Percentiles rank a stretch among this genome's conserved stretches.
phyloP scores from a whole-genome alignment of 2,329 filamentous ascomycete genomes.

The Aurifilum marmelostoma region DNA sequence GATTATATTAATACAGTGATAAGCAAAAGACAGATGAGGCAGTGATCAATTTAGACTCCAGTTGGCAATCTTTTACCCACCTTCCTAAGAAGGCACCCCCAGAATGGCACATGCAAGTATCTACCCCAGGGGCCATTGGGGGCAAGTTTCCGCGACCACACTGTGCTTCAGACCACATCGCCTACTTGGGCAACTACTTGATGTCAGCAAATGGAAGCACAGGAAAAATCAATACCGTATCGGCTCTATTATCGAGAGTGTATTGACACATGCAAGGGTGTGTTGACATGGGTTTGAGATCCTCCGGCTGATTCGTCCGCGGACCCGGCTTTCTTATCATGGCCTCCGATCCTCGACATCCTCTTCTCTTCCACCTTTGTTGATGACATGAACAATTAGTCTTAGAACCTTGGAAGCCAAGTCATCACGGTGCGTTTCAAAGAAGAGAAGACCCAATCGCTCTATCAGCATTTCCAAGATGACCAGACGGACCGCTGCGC shows the following conservation, averaged over 20 bases:
- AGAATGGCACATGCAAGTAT: no score
- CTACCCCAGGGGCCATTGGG: no score
- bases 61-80: no score
- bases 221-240: background rate
- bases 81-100: no score
- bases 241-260: background rate
- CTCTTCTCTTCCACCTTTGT: background rate
- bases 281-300: background rate
- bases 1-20: no score
- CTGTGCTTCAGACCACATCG: background rate
- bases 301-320: background rate
- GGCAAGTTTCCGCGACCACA: no score
- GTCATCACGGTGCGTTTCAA: background rate
- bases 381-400: background rate
- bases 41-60: no score
- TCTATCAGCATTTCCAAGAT: background rate
- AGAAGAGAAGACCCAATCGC: no score
- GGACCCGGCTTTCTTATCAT: background rate
- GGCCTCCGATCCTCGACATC: background rate
- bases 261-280: background rate
- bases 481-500: constrained; percentile 7
- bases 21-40: no score
- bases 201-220: background rate
- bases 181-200: background rate
- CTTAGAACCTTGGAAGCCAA: background rate